Evolutionary conservation across 2,329 filamentous ascomycete genomes (phyloP), one percentile per base, ranked within the genome.

Genomic region (Cladosporium halotolerans): DNA sequence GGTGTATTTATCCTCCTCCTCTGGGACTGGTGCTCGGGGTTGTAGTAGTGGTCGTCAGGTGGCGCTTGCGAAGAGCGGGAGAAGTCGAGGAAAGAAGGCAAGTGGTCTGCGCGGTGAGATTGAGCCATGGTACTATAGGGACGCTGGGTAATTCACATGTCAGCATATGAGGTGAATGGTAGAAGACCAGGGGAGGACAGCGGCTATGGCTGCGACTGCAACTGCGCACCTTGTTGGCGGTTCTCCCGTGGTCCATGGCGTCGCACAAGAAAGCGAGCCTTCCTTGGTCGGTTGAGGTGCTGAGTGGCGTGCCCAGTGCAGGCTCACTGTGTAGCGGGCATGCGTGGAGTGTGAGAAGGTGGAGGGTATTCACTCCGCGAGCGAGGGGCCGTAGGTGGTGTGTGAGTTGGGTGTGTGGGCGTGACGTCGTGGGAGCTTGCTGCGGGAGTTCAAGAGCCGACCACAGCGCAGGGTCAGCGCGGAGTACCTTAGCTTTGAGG

Each of bases 11-110:
- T 45, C 57, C 58, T 53, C 57, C 58, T 59, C 43, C 66, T 65
- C 23, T 62, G 57, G 33, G 61, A 40, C 16, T 64, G 52, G 6
- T 69, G 65, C 59, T 69, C 70, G 57, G 66, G 57, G 41, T 58
- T 55, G 57, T 42, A 31, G 48, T 66, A 62, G 54, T 63, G 63
- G 36, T 61, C 59, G 51, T 65, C 59, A 33, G 61, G 55, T n/a
- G 62, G 45, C 45, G 53, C 39, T 39, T 7, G 40, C 31, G 48
- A 51, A 44, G 48, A 32, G 48, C 40, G 23, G 45, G 53, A n/a
- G 16, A 44, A 40, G 45, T 50, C 13, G 13, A 47, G 28, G 41
- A 51, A 40, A 8, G 49, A 61, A 49, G 55, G 65, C 52, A 52
- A 53, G 16, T 31, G 39, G 11, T n/a, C 41, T 57, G 36, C 41